Conservation (phyloP, 2,329 filamentous ascomycete species). For the Penicillium hesseltinei region DNA sequence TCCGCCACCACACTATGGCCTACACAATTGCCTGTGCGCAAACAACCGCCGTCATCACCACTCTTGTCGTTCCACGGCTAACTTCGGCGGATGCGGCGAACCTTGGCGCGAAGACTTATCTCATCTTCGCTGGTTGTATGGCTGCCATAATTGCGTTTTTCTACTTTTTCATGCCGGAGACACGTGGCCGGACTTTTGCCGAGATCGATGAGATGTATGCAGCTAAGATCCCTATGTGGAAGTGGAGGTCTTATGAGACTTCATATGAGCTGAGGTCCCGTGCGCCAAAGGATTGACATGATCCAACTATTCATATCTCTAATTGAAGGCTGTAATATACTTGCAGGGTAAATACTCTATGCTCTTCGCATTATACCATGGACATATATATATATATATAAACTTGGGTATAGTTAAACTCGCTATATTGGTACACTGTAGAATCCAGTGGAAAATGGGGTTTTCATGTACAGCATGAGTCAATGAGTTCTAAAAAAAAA, state of each 20-base stretch:
- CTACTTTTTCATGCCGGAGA: slow-evolving; percentile 34
- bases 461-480: background rate
- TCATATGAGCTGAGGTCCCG: slow-evolving; percentile 19
- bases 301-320: too few species aligned
- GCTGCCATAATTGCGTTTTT: slow-evolving; percentile 28
- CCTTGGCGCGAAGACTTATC: slow-evolving; percentile 35
- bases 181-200: slow-evolving; percentile 31
- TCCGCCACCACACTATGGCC: slow-evolving; percentile 40
- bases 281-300: background rate
- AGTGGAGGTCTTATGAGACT: slow-evolving; percentile 32
- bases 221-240: slow-evolving; percentile 32
- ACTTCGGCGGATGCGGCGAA: slow-evolving; percentile 34
- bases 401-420: background rate
- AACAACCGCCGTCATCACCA: slow-evolving; percentile 41
- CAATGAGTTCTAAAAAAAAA: background rate
- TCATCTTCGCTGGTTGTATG: slow-evolving; percentile 37
- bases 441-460: background rate
- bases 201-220: slow-evolving; percentile 39
- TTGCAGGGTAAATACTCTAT: background rate
- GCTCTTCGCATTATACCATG: background rate
- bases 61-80: slow-evolving; percentile 38
- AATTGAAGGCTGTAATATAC: background rate
- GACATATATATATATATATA: background rate
- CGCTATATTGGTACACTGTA: background rate
- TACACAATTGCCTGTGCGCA: slow-evolving; percentile 38